A percentile compares a stretch with the other conserved stretches of the same genome.
Conservation (phyloP, 441 rosid genomes). For the Erodium texanum region DNA sequence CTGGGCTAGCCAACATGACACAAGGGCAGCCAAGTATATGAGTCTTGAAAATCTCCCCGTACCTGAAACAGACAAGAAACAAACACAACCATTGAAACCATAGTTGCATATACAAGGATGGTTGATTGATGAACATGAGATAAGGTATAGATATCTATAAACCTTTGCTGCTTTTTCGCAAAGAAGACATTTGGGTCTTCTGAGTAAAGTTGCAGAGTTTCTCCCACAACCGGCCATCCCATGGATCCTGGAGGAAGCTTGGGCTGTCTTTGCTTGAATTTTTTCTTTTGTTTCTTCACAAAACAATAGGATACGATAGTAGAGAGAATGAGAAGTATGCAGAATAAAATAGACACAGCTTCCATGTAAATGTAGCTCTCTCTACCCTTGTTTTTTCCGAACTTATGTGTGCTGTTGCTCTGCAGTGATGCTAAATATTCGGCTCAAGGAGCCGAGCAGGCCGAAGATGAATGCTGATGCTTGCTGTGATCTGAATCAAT, state of each 20-base stretch:
- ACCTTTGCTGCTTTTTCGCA: slow-evolving; percentile 1
- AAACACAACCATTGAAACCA: background rate
- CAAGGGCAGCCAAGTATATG: slow-evolving; percentile 80
- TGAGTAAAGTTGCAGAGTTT: slow-evolving; percentile 5
- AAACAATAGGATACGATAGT: background rate
- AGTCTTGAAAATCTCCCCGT: slow-evolving; percentile 82
- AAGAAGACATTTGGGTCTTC: slow-evolving; percentile 5
- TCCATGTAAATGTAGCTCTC: background rate
- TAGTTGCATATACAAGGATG: background rate
- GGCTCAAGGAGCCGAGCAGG: background rate
- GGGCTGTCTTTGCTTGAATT: background rate
- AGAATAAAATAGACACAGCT: background rate
- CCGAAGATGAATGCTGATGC: background rate
- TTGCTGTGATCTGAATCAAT: background rate
- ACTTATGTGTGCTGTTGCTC: background rate
- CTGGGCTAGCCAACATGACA: slow-evolving; percentile 75
- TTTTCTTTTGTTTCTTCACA: background rate
- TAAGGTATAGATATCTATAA: background rate
- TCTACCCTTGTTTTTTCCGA: background rate
- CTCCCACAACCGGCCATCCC: slow-evolving; percentile 7
- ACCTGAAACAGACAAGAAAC: slow-evolving; percentile 26
- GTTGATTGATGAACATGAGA: background rate
- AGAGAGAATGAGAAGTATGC: background rate
- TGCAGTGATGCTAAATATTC: background rate
- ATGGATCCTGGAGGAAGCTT: slow-evolving; percentile 6